phyloP scores from a whole-genome alignment of 169 alveolate genomes.

The Plasmodium sp. region DNA sequence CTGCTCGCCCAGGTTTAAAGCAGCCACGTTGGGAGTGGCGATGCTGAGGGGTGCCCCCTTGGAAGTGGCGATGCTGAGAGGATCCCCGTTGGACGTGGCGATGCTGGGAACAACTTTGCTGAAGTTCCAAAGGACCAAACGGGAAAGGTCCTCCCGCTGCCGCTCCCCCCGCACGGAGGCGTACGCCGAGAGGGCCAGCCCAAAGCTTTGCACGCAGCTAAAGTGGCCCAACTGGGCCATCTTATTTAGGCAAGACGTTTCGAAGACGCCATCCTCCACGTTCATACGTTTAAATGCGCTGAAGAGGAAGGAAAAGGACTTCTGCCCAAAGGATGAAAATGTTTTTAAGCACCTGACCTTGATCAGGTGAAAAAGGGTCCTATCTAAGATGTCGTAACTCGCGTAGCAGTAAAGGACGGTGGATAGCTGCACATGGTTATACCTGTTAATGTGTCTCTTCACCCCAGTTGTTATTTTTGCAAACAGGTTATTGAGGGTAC shows the following conservation, averaged over 20 bases:
- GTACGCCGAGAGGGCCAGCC: constrained; percentile 9
- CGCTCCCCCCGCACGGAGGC: not conserved
- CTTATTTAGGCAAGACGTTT: constrained; percentile 19
- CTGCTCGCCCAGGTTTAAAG: not conserved
- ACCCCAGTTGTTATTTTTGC: not conserved
- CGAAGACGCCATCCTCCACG: constrained; percentile 18
- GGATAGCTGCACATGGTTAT: constrained; percentile 8
- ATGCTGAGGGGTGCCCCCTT: not conserved
- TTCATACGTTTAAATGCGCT: constrained; percentile 49
- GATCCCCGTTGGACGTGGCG: not conserved
- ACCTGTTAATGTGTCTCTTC: not conserved
- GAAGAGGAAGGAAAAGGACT: constrained; percentile 31
- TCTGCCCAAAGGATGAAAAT: constrained; percentile 14
- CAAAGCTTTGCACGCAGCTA: not conserved
- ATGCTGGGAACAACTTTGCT: not conserved
- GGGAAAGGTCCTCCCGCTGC: not conserved
- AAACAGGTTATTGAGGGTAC: not conserved
- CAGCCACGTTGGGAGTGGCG: not conserved
- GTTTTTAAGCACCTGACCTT: constrained; percentile 22
- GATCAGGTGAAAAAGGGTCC: not conserved
- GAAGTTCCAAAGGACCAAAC: not conserved
- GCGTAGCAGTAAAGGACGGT: constrained; percentile 42
- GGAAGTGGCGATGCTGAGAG: not conserved
- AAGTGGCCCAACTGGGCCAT: not conserved
- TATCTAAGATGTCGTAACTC: not conserved